These are phyloP conservation scores for Tieghemiomyces parasiticus DNA, from an alignment of 192 early-diverging fungal species.

Conservation along the genomic window DNA sequence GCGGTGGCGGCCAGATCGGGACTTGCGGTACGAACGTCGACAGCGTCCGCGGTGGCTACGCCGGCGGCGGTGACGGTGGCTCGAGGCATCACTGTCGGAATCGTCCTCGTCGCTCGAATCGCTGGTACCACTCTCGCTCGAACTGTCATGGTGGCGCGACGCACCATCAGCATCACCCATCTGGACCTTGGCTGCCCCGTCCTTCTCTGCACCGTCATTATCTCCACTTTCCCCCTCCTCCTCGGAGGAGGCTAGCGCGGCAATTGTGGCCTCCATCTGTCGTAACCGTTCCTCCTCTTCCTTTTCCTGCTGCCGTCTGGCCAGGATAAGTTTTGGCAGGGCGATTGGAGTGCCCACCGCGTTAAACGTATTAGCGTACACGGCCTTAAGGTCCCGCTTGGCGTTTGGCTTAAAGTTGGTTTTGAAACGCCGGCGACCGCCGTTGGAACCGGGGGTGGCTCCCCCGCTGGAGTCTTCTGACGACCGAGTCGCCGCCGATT, in stretches of 20 bases:
- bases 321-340: background rate
- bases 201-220: background rate
- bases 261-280: background rate
- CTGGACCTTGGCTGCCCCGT: no score
- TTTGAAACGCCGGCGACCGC: no score
- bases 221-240: background rate
- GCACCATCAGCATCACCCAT: no score
- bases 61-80: no score
- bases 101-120: no score
- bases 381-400: background rate
- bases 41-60: no score
- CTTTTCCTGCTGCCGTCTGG: constrained; percentile 6
- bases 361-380: constrained; percentile 7
- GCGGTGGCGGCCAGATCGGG: no score
- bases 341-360: constrained; percentile 7
- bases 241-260: background rate
- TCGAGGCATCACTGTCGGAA: no score
- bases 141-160: no score
- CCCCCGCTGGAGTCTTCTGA: background rate
- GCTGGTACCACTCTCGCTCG: no score
- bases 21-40: no score
- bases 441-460: no score
- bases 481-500: background rate
- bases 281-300: background rate
- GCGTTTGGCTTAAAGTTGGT: background rate